These are phyloP conservation scores for Acacia concinna DNA, from an alignment of 331 rosid species.

Conservation along the genomic window DNA sequence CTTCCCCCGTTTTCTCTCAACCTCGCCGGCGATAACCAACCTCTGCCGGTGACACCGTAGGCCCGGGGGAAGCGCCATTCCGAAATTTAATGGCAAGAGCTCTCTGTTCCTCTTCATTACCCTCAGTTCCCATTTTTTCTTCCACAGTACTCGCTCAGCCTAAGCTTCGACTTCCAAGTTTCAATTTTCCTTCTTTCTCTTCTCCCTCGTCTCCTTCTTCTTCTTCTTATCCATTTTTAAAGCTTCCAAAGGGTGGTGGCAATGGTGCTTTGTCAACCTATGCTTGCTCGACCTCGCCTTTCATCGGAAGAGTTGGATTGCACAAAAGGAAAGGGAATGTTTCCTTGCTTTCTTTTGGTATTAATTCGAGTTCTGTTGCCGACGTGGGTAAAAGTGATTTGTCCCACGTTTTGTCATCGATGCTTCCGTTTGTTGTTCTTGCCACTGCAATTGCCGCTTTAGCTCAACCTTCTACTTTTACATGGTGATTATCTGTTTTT, in stretches of 20 bases:
- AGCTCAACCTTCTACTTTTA: conserved; percentile 81
- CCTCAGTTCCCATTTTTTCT: conserved; percentile 42
- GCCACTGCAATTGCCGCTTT: conserved; percentile 85
- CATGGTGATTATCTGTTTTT: conserved; percentile 56
- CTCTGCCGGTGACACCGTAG: conserved; percentile 30
- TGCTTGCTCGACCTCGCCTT: conserved; percentile 64
- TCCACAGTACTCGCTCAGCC: conserved; percentile 18
- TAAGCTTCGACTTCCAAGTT: conserved; percentile 16
- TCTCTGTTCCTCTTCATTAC: conserved; percentile 26
- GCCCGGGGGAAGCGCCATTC: neutral
- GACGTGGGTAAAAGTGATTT: conserved; percentile 47
- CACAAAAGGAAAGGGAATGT: conserved; percentile 45
- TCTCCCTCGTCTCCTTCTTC: conserved; percentile 16
- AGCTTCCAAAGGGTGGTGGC: conserved; percentile 20
- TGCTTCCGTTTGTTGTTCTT: conserved; percentile 93
- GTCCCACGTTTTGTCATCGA: conserved; percentile 72
- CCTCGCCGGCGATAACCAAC: conserved; percentile 38
- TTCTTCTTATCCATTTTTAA: conserved; percentile 24
- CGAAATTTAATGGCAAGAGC: conserved; percentile 3
- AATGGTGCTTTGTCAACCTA: conserved; percentile 39
- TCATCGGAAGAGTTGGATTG: conserved; percentile 52
- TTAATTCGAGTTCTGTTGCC: conserved; percentile 34
- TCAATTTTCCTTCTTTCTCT: neutral
- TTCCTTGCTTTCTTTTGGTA: conserved; percentile 60
- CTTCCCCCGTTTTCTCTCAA: neutral